Evolutionary conservation across 78 protist species (phyloP).

Genomic region (Dictyostelium citrinum): DNA sequence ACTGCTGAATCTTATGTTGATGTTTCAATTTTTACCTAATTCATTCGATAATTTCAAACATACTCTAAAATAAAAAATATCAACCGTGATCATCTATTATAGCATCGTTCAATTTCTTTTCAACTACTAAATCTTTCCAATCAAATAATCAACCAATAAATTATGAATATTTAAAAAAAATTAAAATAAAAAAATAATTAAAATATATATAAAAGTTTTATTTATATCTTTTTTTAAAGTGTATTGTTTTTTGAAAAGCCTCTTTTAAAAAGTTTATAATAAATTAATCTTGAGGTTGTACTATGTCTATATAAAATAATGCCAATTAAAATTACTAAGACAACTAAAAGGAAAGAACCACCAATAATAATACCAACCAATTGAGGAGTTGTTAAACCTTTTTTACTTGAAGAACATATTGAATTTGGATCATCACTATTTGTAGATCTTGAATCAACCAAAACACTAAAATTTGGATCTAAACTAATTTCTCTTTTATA

Average conservation of each 20-base stretch:
- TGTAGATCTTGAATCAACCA: neutral
- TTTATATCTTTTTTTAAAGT: too few relatives aligned
- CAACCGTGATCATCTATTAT: too few relatives aligned
- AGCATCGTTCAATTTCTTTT: too few relatives aligned
- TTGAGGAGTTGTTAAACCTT: neutral
- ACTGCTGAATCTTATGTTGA: constrained; percentile 54
- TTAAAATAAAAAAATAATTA: too few relatives aligned
- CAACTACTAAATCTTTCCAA: too few relatives aligned
- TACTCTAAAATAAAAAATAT: too few relatives aligned
- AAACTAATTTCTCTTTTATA: neutral
- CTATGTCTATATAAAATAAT: neutral
- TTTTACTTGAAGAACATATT: neutral
- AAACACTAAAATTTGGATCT: neutral
- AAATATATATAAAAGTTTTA: too few relatives aligned
- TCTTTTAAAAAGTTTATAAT: neutral
- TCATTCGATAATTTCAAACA: too few relatives aligned
- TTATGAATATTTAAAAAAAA: too few relatives aligned
- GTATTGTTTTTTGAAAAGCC: neutral
- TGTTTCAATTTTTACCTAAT: constrained; percentile 15
- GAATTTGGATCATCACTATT: neutral
- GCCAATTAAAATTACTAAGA: neutral
- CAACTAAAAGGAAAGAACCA: neutral
- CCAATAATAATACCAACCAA: constrained; percentile 12
- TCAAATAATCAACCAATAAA: too few relatives aligned
- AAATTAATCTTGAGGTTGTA: neutral